These are phyloP conservation scores for Hypomontagnella submonticulosa DNA, from an alignment of 495 filamentous ascomycete genomes.

Conservation along the genomic window DNA sequence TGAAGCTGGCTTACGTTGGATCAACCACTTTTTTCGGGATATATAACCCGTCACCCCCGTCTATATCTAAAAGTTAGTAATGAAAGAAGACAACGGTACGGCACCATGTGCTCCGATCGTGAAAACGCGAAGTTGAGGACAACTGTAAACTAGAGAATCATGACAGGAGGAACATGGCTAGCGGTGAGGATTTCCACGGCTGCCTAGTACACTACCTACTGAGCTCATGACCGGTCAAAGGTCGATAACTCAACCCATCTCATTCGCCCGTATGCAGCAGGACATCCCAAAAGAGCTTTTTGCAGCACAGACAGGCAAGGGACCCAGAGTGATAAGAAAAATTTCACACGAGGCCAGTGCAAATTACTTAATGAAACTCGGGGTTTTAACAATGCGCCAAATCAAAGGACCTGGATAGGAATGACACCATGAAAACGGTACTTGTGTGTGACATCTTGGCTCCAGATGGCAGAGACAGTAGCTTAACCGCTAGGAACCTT, in stretches of 20 bases:
- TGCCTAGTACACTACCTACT: slow-evolving; percentile 3
- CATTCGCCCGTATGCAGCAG: slow-evolving; percentile 35
- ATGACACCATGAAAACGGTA: slow-evolving; percentile 6
- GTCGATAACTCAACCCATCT: slow-evolving; percentile 20
- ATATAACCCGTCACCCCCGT: slow-evolving; percentile 28
- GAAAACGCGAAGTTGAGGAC: slow-evolving; percentile 2
- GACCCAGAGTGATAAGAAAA: slow-evolving; percentile 21
- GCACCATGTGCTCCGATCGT: background rate
- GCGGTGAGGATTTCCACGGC: slow-evolving; percentile 16
- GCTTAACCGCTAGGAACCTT: slow-evolving; percentile 1
- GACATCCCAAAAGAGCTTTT: slow-evolving; percentile 35
- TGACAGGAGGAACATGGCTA: slow-evolving; percentile 7
- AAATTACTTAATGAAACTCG: slow-evolving; percentile 19
- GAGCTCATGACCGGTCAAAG: slow-evolving; percentile 24
- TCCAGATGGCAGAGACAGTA: background rate
- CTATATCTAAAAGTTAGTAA: slow-evolving; percentile 20
- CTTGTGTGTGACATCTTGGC: slow-evolving; percentile 14
- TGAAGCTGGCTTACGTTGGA: slow-evolving; percentile 29
- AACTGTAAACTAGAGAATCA: background rate
- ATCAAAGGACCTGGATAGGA: slow-evolving; percentile 9
- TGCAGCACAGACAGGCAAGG: slow-evolving; percentile 37
- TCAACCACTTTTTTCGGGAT: slow-evolving; percentile 35
- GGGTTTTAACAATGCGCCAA: slow-evolving; percentile 1
- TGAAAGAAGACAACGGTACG: background rate
- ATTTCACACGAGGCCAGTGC: slow-evolving; percentile 5